phyloP scores from a whole-genome alignment of 306 rosid species.

The Medicago ruthenica region DNA sequence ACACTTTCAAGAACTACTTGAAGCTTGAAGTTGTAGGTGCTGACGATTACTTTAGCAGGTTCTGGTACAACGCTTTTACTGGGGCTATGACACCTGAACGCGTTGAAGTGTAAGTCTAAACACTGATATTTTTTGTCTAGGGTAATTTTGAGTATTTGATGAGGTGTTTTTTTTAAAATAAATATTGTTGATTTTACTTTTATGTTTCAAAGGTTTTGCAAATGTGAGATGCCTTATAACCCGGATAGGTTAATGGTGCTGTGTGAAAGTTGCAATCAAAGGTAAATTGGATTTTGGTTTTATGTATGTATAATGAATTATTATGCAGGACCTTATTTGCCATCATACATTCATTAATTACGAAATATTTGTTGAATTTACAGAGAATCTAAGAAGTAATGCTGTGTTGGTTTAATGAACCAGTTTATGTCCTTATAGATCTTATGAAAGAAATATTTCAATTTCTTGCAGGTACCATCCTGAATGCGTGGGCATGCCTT shows the following conservation, averaged over 20 bases:
- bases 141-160: too few species aligned
- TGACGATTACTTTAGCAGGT: slow-evolving; percentile 82
- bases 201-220: slow-evolving; percentile 72
- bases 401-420: background rate
- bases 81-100: slow-evolving; percentile 80
- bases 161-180: background rate
- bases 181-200: background rate
- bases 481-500: slow-evolving; percentile 83
- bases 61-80: slow-evolving; percentile 84
- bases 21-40: slow-evolving; percentile 82
- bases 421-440: background rate
- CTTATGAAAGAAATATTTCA: slow-evolving; percentile 35
- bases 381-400: background rate
- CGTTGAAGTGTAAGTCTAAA: slow-evolving; percentile 86
- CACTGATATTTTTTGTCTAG: background rate
- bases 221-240: slow-evolving; percentile 90
- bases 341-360: background rate
- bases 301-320: background rate
- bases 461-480: slow-evolving; percentile 82
- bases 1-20: slow-evolving; percentile 75
- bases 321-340: background rate
- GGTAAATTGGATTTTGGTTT: slow-evolving; percentile 56
- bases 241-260: slow-evolving; percentile 92
- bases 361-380: background rate
- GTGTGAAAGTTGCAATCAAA: slow-evolving; percentile 88